Percentiles rank a stretch among this genome's conserved stretches.
phyloP scores from a whole-genome alignment of 768 basidiomycete genomes.

The Phanerochaete carnosa region DNA sequence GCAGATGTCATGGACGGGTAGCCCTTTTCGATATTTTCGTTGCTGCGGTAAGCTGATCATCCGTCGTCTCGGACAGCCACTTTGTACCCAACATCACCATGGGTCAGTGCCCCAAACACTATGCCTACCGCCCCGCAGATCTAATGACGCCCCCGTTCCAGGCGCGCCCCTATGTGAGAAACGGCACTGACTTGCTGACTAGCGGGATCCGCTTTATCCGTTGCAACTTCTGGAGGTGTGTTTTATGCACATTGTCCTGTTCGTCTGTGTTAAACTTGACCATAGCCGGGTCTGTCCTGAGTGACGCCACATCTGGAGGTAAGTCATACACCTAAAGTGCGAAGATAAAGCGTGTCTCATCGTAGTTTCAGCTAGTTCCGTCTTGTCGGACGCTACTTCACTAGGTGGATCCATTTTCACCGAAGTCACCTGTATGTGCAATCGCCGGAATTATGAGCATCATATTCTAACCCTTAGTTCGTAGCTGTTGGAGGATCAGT shows the following conservation, averaged over 20 bases:
- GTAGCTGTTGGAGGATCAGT: constrained; percentile 53
- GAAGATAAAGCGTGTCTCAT: not conserved
- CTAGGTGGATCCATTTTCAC: constrained; percentile 24
- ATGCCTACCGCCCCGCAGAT: not conserved
- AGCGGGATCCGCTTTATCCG: constrained; percentile 38
- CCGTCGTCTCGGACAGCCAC: constrained; percentile 49
- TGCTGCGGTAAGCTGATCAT: not conserved
- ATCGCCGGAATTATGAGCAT: not conserved
- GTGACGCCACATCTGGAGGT: constrained; percentile 13
- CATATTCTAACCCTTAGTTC: not conserved
- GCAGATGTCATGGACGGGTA: constrained; percentile 98
- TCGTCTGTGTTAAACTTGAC: not conserved
- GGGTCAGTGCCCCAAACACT: constrained; percentile 47
- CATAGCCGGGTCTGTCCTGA: constrained; percentile 20
- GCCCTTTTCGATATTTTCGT: constrained; percentile 15
- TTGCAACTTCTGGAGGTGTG: constrained; percentile 24
- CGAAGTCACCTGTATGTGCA: constrained; percentile 26
- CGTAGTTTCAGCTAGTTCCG: not conserved
- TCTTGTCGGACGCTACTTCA: not conserved
- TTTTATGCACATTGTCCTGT: not conserved
- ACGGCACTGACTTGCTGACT: too few species aligned
- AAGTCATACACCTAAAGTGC: not conserved
- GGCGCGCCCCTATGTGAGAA: too few species aligned
- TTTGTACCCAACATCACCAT: constrained; percentile 99
- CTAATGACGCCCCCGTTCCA: constrained; percentile 25